phyloP scores from a whole-genome alignment of 345 rosid species.

The Arabis hirsuta region DNA sequence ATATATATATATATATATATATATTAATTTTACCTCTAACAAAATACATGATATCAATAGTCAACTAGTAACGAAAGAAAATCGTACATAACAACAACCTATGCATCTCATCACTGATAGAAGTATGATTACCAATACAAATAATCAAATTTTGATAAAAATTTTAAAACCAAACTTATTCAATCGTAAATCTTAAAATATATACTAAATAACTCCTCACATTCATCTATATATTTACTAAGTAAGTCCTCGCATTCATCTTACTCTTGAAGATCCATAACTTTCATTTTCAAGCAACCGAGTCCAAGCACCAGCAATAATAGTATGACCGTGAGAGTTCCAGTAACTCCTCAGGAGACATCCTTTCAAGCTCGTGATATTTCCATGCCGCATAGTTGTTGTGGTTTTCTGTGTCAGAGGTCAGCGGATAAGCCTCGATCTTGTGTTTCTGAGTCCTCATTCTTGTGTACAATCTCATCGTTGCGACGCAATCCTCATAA shows the following conservation, averaged over 20 bases:
- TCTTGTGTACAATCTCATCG: constrained; percentile 82
- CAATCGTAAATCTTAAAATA: too few relatives aligned
- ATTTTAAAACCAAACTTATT: too few relatives aligned
- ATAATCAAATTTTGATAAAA: too few relatives aligned
- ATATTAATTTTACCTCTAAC: too few relatives aligned
- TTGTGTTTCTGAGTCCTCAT: constrained; percentile 71
- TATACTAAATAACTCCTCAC: background rate
- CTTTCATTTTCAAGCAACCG: constrained; percentile 27
- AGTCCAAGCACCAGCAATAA: constrained; percentile 92
- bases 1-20: too few relatives aligned
- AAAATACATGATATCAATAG: too few relatives aligned
- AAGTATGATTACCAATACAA: too few relatives aligned
- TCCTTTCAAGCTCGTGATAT: constrained; percentile 75
- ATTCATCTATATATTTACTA: background rate
- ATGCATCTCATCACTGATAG: too few relatives aligned
- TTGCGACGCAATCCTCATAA: constrained; percentile 75
- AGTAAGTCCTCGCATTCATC: background rate
- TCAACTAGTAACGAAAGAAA: too few relatives aligned
- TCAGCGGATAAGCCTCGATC: constrained; percentile 59
- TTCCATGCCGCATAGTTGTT: constrained; percentile 68
- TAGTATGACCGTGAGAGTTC: constrained; percentile 75
- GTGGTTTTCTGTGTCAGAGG: constrained; percentile 69
- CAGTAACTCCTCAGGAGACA: constrained; percentile 67
- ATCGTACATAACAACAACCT: too few relatives aligned
- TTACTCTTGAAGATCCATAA: background rate